Base-by-base conservation (phyloP, 176 grass and related monocot species). In the Zizania latifolia region DNA sequence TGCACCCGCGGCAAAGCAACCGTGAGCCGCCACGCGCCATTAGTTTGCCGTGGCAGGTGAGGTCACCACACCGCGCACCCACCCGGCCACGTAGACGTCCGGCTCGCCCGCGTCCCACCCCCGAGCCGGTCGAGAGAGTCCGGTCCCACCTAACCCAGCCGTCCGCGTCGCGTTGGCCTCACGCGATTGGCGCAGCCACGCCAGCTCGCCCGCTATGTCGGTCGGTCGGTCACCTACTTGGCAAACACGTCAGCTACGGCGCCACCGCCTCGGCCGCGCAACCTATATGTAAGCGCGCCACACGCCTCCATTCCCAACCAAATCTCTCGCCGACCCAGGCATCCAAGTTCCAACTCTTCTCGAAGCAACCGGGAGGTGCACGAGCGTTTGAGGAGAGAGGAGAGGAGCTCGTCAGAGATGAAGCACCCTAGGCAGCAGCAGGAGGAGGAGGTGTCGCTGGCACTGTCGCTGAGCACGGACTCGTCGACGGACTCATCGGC, bases 1-100 rank as follows among this genome's bases (percentile, higher is more conserved):
- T 81, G 78, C 41, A 41, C 41, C 40, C 78, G 78, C 78, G 68
- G 68, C 10, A 72, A 81, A 81, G 78, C 78, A 81, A 63, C n/a
- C 31, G 3, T 14, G 17, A 19, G 50, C 78, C 78, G 78, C 56
- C 67, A 81, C 78, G 78, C 56, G 58, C 74, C 4, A 3, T 24
- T 5, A 16, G 9, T 24, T 24, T 4, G 76, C 16, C 53, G 77
- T 36, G 78, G 24, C 62, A 58, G 11, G 12, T 26, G 53, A 43
- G 35, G 45, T 14, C 79, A 65, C 44, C 3, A 29, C 48, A 4
- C 34, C 4, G 9, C 61, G 14, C 32, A 44, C 78, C 55, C 77
- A 58, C 65, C n/a, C n/a, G n/a, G n/a, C n/a, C n/a, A n/a, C n/a
- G n/a, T n/a, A n/a, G n/a, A 58, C 64, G 24, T 38, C 37, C 6